These are phyloP conservation scores for Keithomyces neogunnii DNA, from an alignment of 2,329 filamentous ascomycete genomes.

Conservation along the genomic window DNA sequence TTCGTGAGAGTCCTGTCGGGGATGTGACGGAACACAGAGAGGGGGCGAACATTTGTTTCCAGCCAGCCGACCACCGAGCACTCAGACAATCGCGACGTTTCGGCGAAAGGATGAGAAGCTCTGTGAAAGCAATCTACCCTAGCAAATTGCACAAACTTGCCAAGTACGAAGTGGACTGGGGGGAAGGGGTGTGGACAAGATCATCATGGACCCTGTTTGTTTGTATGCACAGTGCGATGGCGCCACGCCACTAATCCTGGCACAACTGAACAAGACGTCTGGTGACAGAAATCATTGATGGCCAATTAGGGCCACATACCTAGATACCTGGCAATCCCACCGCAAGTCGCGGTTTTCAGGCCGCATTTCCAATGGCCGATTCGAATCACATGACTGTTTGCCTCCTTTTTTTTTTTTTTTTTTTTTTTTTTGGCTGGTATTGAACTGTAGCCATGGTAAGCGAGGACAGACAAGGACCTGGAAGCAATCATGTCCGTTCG, in stretches of 20 bases:
- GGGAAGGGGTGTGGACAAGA: not conserved
- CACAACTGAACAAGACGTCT: not conserved
- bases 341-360: not conserved
- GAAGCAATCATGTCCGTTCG: not conserved
- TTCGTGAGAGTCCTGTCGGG: not conserved
- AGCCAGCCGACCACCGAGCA: not conserved
- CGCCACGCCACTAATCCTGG: not conserved
- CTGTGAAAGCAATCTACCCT: not conserved
- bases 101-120: not conserved
- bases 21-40: not conserved
- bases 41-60: not conserved
- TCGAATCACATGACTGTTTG: too few relatives aligned
- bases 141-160: not conserved
- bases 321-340: not conserved
- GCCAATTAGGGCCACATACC: too few relatives aligned
- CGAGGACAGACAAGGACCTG: too few relatives aligned
- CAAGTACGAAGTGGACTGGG: not conserved
- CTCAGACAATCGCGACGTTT: not conserved
- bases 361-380: not conserved
- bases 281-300: not conserved
- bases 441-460: too few relatives aligned
- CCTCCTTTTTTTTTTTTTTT: too few relatives aligned
- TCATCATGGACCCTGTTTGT: not conserved
- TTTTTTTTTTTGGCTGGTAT: too few relatives aligned
- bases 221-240: not conserved